Evolutionary conservation across 2,329 filamentous ascomycete genomes (phyloP).

Genomic region (Phialophora tarda): DNA sequence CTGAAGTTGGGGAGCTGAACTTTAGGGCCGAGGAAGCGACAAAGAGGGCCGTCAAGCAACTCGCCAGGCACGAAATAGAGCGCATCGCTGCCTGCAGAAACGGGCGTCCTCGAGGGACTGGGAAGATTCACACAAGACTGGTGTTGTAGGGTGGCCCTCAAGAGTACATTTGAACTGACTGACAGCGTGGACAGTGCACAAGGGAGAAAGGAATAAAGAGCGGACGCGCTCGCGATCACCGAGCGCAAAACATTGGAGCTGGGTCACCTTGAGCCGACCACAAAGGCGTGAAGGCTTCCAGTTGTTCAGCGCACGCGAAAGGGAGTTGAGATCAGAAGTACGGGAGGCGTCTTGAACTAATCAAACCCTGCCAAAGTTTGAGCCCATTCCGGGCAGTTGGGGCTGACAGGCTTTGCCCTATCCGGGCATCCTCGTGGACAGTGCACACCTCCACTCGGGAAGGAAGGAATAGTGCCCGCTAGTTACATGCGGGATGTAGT

Average conservation of each 20-base stretch:
- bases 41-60: constrained; percentile 12
- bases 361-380: constrained; percentile 1
- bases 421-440: neutral
- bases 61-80: no score
- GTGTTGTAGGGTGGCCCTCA: no score
- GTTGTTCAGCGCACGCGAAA: neutral
- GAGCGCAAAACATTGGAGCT: neutral
- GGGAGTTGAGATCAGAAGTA: neutral
- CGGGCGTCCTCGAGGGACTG: no score
- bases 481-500: no score
- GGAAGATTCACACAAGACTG: no score
- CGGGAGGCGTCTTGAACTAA: neutral
- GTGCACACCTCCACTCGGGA: no score
- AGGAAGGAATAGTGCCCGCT: no score
- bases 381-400: neutral
- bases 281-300: neutral
- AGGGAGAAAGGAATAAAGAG: constrained; percentile 11
- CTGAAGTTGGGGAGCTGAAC: constrained; percentile 29
- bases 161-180: no score
- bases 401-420: constrained; percentile 1
- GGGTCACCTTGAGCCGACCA: no score
- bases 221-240: constrained; percentile 12
- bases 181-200: neutral
- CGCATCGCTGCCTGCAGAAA: no score
- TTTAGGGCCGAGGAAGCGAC: constrained; percentile 21